A percentile compares a stretch with the other conserved stretches of the same genome.
These are phyloP conservation scores for Pythium sukuiense DNA, from an alignment of 352 stramenopile genomes.

Conservation along the genomic window DNA sequence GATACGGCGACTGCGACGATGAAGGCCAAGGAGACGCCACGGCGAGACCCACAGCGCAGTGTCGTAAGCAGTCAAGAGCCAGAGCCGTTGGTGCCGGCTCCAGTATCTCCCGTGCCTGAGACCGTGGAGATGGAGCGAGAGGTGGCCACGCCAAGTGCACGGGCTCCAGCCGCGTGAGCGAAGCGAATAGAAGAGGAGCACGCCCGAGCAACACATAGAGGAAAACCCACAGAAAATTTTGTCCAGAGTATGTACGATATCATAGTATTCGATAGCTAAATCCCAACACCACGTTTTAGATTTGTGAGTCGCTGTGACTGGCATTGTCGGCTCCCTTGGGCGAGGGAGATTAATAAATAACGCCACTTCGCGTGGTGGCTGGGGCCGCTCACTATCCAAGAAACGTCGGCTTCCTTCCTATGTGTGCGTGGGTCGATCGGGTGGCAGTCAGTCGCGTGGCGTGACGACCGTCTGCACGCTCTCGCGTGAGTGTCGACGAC, in stretches of 20 bases:
- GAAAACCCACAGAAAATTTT: background rate
- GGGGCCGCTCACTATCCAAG: background rate
- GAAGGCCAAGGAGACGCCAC: background rate
- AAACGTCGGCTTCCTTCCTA: background rate
- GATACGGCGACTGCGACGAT: background rate
- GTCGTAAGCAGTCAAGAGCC: background rate
- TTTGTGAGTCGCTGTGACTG: background rate
- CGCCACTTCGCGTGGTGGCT: background rate
- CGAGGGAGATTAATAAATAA: background rate
- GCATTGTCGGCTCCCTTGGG: background rate
- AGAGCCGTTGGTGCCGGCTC: background rate
- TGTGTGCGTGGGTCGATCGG: too few relatives aligned
- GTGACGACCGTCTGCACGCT: too few relatives aligned
- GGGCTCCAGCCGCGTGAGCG: background rate
- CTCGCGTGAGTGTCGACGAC: too few relatives aligned
- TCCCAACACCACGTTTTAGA: background rate
- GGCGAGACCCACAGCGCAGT: background rate
- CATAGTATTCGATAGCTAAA: background rate
- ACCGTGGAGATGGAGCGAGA: background rate
- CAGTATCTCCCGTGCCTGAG: background rate
- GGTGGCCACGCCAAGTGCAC: background rate
- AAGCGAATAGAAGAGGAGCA: background rate
- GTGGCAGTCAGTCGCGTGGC: too few relatives aligned
- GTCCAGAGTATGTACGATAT: conserved; percentile 1
- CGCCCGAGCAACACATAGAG: background rate